Conservation (phyloP, 805 yeast species). For the Tetrapisispora namnaoensis region DNA sequence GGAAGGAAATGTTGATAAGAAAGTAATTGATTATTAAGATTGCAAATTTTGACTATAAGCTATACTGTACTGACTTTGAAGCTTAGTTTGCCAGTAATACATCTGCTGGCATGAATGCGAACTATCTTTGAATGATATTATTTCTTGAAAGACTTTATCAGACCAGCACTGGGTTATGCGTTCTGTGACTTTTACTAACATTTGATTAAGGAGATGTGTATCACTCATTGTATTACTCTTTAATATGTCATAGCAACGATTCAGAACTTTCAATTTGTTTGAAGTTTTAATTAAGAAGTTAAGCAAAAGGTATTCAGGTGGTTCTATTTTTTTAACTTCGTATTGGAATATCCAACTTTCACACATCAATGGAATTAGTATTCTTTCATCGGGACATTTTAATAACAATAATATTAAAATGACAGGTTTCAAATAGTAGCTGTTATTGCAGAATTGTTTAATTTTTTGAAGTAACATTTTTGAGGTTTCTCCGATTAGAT, state of each 20-base stretch:
- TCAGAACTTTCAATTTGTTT: slow-evolving; percentile 8
- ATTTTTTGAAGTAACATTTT: background rate
- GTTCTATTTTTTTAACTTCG: slow-evolving; percentile 2
- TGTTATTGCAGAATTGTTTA: background rate
- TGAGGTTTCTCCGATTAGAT: background rate
- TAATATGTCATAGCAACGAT: slow-evolving; percentile 17
- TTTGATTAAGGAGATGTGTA: slow-evolving; percentile 8
- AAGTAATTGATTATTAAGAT: background rate
- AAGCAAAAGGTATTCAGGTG: slow-evolving; percentile 14
- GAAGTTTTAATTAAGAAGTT: slow-evolving; percentile 11
- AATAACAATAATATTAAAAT: background rate
- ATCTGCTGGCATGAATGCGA: slow-evolving; percentile 17
- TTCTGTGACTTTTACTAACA: slow-evolving; percentile 15
- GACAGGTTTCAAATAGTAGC: background rate
- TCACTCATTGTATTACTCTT: slow-evolving; percentile 7
- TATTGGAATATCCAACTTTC: slow-evolving; percentile 13
- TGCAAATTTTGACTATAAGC: background rate
- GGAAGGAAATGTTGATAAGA: too few relatives aligned
- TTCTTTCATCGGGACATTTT: background rate
- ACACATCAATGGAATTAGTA: slow-evolving; percentile 1
- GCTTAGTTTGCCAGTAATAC: slow-evolving; percentile 14
- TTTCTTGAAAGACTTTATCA: slow-evolving; percentile 17
- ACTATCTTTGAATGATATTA: slow-evolving; percentile 18
- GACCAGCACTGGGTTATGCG: slow-evolving; percentile 20
- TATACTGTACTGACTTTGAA: background rate